Percentiles rank a stretch among this genome's conserved stretches.
These are phyloP conservation scores for Gigaspora rosea DNA, from an alignment of 192 early-diverging fungal species.

Conservation along the genomic window DNA sequence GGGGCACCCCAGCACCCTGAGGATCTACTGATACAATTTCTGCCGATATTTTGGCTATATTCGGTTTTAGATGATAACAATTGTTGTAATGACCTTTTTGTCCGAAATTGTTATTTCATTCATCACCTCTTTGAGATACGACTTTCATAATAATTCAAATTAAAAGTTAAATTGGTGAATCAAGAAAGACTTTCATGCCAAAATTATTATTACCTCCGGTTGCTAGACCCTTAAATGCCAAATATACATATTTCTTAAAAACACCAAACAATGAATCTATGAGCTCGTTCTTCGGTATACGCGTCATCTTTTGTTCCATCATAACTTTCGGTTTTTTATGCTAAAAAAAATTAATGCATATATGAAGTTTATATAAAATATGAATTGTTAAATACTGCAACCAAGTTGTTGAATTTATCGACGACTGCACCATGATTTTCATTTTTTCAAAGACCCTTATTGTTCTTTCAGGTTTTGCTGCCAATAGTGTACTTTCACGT, in stretches of 20 bases:
- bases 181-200: background rate
- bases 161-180: background rate
- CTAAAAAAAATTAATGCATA: constrained; percentile 26
- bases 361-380: background rate
- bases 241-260: constrained; percentile 80
- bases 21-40: constrained; percentile 31
- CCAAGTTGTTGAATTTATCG: constrained; percentile 38
- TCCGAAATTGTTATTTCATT: constrained; percentile 76
- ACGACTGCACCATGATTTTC: constrained; percentile 19
- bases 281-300: constrained; percentile 83
- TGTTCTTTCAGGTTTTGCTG: constrained; percentile 9
- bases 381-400: constrained; percentile 25
- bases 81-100: constrained; percentile 82
- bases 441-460: constrained; percentile 7
- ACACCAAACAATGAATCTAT: constrained; percentile 80
- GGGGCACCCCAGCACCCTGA: background rate
- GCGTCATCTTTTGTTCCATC: constrained; percentile 74
- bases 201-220: constrained; percentile 54
- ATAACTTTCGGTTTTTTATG: constrained; percentile 51
- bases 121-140: constrained; percentile 83
- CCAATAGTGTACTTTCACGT: constrained; percentile 13
- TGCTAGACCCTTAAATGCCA: constrained; percentile 88
- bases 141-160: constrained; percentile 33
- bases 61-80: constrained; percentile 84
- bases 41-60: constrained; percentile 57